These are phyloP conservation scores for Zygosaccharomyces siamensis DNA, from an alignment of 805 yeast species.

Conservation along the genomic window DNA sequence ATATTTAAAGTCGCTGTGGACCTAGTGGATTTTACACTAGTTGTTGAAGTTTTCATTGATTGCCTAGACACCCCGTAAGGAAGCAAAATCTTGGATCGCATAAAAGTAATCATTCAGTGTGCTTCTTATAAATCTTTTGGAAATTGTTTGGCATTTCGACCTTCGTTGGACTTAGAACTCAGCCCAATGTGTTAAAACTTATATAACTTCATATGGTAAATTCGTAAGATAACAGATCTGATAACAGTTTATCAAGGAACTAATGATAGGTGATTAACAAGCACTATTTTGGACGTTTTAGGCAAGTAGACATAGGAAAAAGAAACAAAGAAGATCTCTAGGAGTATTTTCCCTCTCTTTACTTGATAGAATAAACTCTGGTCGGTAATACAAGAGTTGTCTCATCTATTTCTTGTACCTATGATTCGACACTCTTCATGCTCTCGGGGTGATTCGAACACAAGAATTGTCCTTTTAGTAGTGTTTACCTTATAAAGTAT, in stretches of 20 bases:
- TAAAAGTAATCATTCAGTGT: background rate
- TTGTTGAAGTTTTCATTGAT: background rate
- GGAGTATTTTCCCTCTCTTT: too few species aligned
- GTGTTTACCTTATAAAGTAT: background rate
- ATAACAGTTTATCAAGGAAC: background rate
- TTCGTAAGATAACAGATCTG: background rate
- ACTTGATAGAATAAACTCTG: background rate
- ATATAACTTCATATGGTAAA: background rate
- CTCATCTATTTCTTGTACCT: too few species aligned
- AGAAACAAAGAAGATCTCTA: background rate
- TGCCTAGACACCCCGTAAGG: background rate
- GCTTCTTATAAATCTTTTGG: background rate
- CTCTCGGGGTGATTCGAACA: background rate
- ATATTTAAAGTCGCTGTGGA: conserved; percentile 15
- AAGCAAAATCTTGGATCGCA: background rate
- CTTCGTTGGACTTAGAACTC: background rate
- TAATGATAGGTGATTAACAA: background rate
- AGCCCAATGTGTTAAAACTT: background rate
- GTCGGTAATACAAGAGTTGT: too few species aligned
- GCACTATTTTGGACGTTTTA: background rate
- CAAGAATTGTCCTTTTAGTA: background rate
- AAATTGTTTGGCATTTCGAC: background rate
- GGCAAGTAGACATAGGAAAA: background rate
- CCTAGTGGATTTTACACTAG: conserved; percentile 2
- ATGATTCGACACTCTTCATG: background rate